Base-by-base conservation (phyloP, 305 asterid species). In the Nicotiana rustica region DNA sequence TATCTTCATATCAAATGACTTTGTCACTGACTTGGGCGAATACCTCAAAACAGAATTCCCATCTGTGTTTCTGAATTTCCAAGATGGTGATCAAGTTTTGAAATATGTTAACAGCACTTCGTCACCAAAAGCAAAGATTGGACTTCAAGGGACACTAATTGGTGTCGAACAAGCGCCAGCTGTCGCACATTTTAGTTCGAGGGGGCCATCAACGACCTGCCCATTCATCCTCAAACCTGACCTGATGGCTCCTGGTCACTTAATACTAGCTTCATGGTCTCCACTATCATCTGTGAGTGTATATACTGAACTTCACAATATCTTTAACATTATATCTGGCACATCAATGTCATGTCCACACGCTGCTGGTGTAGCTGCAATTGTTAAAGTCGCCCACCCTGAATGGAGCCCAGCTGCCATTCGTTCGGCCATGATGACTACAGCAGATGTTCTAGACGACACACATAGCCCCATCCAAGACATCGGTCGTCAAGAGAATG, bases 211-310 rank as follows among this genome's bases (percentile, higher is more conserved):
- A 0, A 82, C 4, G 8, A 89, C 90, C 84, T 91, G 94, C 61
- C 96, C 97, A 0, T 49, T 29, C 5, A 85, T 95, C 33, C 79
- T 95, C 79, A 95, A 95, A 71, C 98, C 98, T 2, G 98, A 95
- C 21, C 69, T 95, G 13, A 86, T 81, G 88, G 98, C 93, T 3
- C 98, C 98, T 0, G 98, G 98, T 0, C 90, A 88, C 19, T 83
- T 87, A 21, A 88, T 95, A 59, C 80, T 92, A 15, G 98, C 97
- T 0, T 87, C 98, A 0, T 95, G 98, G 98, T 85, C 95, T 4
- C 7, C 85, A 3, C 83, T 81, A 5, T 68, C 85, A 3, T 36
- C 91, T 0, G 92, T 78, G 1, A 25, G 91, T 0, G 31, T 1
- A 10, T 81, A 92, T 2, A 86, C 86, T 0, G 6, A 81, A 1